Conservation (phyloP, 441 rosid species). For the Bocquillonia castaneifolia region DNA sequence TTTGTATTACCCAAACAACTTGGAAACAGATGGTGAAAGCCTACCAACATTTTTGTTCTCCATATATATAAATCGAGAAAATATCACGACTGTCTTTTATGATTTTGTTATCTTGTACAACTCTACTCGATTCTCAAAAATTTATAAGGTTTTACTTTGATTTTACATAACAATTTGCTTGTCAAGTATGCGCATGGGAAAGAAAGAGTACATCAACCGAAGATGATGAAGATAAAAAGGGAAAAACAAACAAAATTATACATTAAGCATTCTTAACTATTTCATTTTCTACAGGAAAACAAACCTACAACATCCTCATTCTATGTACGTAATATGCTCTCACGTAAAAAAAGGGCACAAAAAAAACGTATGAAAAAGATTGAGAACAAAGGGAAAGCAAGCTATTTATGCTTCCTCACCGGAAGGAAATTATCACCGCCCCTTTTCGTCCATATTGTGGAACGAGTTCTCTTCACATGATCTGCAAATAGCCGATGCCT, state of each 20-base stretch:
- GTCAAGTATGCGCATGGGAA: not conserved
- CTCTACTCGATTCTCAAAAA: not conserved
- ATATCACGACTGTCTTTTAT: not conserved
- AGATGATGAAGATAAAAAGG: not conserved
- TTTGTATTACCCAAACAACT: not conserved
- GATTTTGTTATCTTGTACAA: not conserved
- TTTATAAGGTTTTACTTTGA: not conserved
- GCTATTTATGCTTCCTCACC: slow-evolving; percentile 28
- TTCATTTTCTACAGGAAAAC: not conserved
- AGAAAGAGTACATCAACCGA: not conserved
- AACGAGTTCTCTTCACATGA: slow-evolving; percentile 64
- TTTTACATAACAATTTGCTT: too few relatives aligned
- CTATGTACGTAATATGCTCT: slow-evolving; percentile 7
- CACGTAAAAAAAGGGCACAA: not conserved
- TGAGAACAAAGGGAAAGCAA: not conserved
- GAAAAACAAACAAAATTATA: not conserved
- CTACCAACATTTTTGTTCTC: not conserved
- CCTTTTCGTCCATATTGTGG: slow-evolving; percentile 48
- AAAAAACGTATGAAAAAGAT: too few relatives aligned
- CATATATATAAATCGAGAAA: not conserved
- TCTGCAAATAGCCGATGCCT: slow-evolving; percentile 77
- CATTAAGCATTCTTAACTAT: not conserved
- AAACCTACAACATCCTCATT: not conserved
- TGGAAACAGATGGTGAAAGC: not conserved
- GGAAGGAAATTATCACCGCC: slow-evolving; percentile 33